Evolutionary conservation across 306 rosid species (phyloP), one percentile per base, ranked within the genome.

Genomic region (Quercus suber): DNA sequence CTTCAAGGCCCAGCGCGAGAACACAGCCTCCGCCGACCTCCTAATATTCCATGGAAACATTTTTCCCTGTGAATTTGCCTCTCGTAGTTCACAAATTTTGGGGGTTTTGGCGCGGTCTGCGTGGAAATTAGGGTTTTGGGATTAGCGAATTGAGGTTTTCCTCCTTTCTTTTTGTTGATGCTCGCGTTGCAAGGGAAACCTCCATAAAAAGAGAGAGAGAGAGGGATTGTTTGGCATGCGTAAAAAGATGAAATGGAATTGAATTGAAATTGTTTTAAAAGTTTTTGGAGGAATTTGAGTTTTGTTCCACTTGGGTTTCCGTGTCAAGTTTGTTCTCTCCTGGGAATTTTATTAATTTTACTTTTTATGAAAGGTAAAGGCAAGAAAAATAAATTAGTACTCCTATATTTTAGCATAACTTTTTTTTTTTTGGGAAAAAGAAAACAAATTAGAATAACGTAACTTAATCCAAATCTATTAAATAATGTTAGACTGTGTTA

Each of bases 21-120:
- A 92, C 93, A 90, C 74, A 67, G 89, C 96, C 90, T 95, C 99
- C 70, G 98, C 98, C 81, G 99, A 92, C 87, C 93, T 92, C 17
- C 92, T 98, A 77, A 95, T 73, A 86, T 91, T 92, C 98, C 99
- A 95, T 23, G 89, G 76, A 73, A 90, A 92, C 97, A 95, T 95
- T 84, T 80, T 79, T 79, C 28, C 25, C 75, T 59, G 51, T 28
- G 13, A 14, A 56, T 15, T 30, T 71, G n/a, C 18, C 43, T 13
- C 72, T 14, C 4, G 72, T 3, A 8, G 35, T 69, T 74, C 84
- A 86, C 53, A 83, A 86, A 83, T 81, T 72, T 79, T 31, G 21
- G 27, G 25, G 25, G 11, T 67, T 49, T 49, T 41, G 45, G 45
- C 11, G 17, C 0, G 53, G 53, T 12, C 53, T 49, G 53, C 53